Evolutionary conservation across 306 rosid genomes (phyloP), one percentile per base, ranked within the genome.

Genomic region (Alnus rubra): DNA sequence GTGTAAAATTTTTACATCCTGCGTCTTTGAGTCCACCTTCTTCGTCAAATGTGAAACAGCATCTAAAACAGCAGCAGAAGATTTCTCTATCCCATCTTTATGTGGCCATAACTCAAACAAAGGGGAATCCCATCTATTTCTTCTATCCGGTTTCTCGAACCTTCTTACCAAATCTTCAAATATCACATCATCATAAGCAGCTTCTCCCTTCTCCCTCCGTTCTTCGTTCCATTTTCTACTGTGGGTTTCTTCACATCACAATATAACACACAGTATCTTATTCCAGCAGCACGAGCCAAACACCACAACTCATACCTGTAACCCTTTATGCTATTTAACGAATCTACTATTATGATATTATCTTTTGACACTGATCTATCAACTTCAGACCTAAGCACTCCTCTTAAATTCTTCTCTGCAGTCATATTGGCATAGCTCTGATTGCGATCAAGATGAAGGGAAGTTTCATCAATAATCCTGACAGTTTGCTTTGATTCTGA

Each of bases 221-320:
- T 87, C 97, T 50, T 78, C 86, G 47, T 95, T 95, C 99, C 99
- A 91, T 60, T 88, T 86, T 64, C 96, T 88, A 75, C 98, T 89
- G 73, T 84, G 78, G 5, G 70, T 52, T 76, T 89, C 97, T 47
- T 89, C 96, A 88, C 92, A 75, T 93, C 93, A 74, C 97, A 95
- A 77, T 59, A 89, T 2, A 95, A 69, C 30, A 95, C 96, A 83
- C 97, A 95, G 74, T 92, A 95, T 79, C 99, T 89, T 18, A 89
- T 85, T 72, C 98, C 99, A 0, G 96, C 84, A 2, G 91, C 97
- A 18, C 99, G 91, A 72, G 99, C 99, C 85, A 95, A 89, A 82
- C 99, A 95, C 99, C 99, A 95, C 28, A 95, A 81, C 82, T 93
- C 99, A 0, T 93, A 95, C 70, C 99, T 86, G 60, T 95, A 95